Evolutionary conservation across 2,329 filamentous ascomycete genomes (phyloP).

Genomic region (Pseudocercospora ulei): DNA sequence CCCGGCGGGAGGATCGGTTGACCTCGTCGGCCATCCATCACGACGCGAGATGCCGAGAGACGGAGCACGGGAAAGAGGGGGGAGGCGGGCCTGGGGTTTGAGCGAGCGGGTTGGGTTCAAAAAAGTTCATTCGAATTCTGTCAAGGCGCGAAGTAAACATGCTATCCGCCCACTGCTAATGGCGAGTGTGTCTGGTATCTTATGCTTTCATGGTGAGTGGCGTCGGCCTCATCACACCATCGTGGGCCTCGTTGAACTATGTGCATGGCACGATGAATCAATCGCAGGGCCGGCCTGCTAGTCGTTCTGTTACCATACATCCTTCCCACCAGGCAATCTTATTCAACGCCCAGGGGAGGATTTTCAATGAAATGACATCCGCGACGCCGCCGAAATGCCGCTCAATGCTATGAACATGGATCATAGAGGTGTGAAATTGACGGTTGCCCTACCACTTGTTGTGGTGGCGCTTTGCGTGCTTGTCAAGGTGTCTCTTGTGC

Average conservation of each 20-base stretch:
- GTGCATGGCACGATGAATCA: constrained; percentile 11
- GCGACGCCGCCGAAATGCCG: constrained; percentile 13
- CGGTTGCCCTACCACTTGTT: constrained; percentile 11
- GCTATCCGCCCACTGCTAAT: constrained; percentile 4
- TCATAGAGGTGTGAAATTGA: constrained; percentile 4
- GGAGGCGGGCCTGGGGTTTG: too few relatives aligned
- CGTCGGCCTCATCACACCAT: constrained; percentile 21
- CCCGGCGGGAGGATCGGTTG: too few relatives aligned
- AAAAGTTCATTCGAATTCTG: constrained; percentile 7
- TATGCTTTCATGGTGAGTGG: constrained; percentile 13
- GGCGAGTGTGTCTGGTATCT: constrained; percentile 3
- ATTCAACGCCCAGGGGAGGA: constrained; percentile 5
- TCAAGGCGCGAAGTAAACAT: constrained; percentile 4
- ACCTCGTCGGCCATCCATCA: too few relatives aligned
- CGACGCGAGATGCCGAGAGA: too few relatives aligned
- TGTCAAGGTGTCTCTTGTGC: constrained; percentile 30
- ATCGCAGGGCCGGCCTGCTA: constrained; percentile 11
- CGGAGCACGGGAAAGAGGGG: not conserved
- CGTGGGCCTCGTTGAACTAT: constrained; percentile 14
- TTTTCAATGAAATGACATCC: constrained; percentile 9
- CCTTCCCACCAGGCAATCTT: constrained; percentile 4
- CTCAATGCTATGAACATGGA: constrained; percentile 10
- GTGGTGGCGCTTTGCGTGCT: constrained; percentile 25
- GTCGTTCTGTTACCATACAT: too few relatives aligned
- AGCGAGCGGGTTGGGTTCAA: not conserved